Evolutionary conservation across 257 asterid genomes (phyloP).

Genomic region (Datura wrightii): DNA sequence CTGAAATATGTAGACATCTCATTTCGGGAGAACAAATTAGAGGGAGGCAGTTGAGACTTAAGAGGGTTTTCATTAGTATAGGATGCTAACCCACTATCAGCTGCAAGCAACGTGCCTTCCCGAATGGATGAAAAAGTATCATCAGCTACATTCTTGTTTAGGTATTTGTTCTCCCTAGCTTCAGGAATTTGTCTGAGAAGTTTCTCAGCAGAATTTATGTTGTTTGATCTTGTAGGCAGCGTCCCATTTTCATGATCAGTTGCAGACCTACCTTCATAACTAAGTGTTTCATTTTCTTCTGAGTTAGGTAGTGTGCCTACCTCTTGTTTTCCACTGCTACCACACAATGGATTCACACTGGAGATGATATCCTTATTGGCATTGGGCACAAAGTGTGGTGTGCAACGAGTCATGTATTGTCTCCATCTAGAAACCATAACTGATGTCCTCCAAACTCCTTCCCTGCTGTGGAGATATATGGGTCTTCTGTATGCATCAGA

Average conservation of each 20-base stretch:
- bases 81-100: conserved; percentile 46
- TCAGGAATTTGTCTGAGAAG: conserved; percentile 42
- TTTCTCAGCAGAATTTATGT: conserved; percentile 38
- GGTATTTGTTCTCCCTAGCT: conserved; percentile 39
- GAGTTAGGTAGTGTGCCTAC: conserved; percentile 36
- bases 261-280: background rate
- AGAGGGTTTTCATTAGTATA: conserved; percentile 62
- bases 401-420: conserved; percentile 61
- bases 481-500: conserved; percentile 70
- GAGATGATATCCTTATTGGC: conserved; percentile 40
- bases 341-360: conserved; percentile 42
- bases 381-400: conserved; percentile 40
- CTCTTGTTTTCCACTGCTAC: conserved; percentile 47
- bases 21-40: conserved; percentile 73
- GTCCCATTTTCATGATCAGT: conserved; percentile 47
- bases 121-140: conserved; percentile 33
- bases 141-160: conserved; percentile 39
- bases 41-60: conserved; percentile 85
- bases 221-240: conserved; percentile 36
- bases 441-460: conserved; percentile 90
- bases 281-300: conserved; percentile 41
- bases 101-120: conserved; percentile 34
- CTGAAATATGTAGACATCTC: conserved; percentile 74
- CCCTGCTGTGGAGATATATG: conserved; percentile 85
- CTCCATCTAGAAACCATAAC: conserved; percentile 94